Percentiles rank a stretch among this genome's conserved stretches.
phyloP scores from a whole-genome alignment of 257 asterid species.

The Datura wrightii region DNA sequence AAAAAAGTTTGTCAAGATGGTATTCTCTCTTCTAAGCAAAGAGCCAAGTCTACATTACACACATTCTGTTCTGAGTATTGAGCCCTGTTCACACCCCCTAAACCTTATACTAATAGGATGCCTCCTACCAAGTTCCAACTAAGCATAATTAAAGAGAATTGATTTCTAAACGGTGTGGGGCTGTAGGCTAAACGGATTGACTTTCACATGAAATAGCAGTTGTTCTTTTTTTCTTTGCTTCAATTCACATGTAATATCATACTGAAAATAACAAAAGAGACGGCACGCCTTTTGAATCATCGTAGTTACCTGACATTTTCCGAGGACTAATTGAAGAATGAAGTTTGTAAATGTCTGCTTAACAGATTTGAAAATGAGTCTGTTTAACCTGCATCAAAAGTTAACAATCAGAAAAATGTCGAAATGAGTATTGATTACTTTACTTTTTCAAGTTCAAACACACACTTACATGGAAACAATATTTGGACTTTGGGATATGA shows the following conservation, averaged over 20 bases:
- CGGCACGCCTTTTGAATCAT: not conserved
- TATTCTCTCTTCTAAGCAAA: too few relatives aligned
- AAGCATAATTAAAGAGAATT: not conserved
- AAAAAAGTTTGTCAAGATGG: too few relatives aligned
- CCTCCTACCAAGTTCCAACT: too few relatives aligned
- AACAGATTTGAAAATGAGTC: not conserved
- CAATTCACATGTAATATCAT: not conserved
- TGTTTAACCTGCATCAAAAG: not conserved
- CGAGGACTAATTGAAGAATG: not conserved
- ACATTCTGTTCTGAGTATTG: too few relatives aligned
- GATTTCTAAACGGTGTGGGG: not conserved
- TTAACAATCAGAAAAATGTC: not conserved
- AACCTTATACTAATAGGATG: too few relatives aligned
- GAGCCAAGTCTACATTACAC: too few relatives aligned
- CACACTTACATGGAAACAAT: not conserved
- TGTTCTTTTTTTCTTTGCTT: too few relatives aligned
- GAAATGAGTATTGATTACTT: not conserved
- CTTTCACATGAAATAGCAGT: too few relatives aligned
- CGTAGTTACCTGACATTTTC: conserved; percentile 24
- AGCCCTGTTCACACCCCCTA: too few relatives aligned
- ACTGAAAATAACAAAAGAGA: too few relatives aligned
- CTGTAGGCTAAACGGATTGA: too few relatives aligned
- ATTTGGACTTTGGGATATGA: not conserved
- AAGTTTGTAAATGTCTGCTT: not conserved
- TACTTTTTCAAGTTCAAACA: too few relatives aligned